Conservation (phyloP, 2,329 filamentous ascomycete genomes). For the Nectriaceae sp. region DNA sequence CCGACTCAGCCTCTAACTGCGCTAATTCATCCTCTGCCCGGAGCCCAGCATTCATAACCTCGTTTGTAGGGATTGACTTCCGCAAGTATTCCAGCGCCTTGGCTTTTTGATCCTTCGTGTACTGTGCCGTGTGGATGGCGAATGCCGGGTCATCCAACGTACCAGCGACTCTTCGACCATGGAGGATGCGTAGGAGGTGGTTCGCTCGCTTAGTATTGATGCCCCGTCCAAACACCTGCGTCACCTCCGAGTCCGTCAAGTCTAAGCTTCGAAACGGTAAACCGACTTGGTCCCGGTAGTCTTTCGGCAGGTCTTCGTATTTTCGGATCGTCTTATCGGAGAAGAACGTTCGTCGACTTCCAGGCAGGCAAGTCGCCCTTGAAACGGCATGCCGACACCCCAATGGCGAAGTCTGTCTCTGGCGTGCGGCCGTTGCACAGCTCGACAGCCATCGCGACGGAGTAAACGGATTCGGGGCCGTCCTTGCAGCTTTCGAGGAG, state of each 20-base stretch:
- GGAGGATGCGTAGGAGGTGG: constrained; percentile 56
- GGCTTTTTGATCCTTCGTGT: constrained; percentile 41
- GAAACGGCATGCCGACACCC: constrained; percentile 14
- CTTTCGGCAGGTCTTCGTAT: constrained; percentile 59
- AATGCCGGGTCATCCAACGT: constrained; percentile 62
- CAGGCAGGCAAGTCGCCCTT: constrained; percentile 15
- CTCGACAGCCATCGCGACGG: constrained; percentile 26
- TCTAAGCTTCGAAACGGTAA: constrained; percentile 54
- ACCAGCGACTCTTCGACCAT: constrained; percentile 64
- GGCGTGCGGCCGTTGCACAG: constrained; percentile 9
- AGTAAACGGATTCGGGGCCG: constrained; percentile 19
- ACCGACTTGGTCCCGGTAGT: constrained; percentile 57
- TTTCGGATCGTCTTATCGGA: constrained; percentile 45
- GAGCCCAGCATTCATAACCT: constrained; percentile 61
- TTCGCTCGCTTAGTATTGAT: constrained; percentile 51
- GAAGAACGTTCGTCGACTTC: constrained; percentile 36
- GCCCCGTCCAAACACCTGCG: constrained; percentile 51
- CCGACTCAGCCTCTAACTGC: constrained; percentile 42
- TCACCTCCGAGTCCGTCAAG: constrained; percentile 49
- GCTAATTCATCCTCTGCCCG: constrained; percentile 64
- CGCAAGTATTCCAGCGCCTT: constrained; percentile 58
- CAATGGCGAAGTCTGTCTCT: constrained; percentile 6
- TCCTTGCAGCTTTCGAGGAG: constrained; percentile 17
- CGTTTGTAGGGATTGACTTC: constrained; percentile 56
- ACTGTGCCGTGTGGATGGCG: constrained; percentile 48